Evolutionary conservation across 2,329 filamentous ascomycete species (phyloP).

Genomic region (Sporothrix inflata): DNA sequence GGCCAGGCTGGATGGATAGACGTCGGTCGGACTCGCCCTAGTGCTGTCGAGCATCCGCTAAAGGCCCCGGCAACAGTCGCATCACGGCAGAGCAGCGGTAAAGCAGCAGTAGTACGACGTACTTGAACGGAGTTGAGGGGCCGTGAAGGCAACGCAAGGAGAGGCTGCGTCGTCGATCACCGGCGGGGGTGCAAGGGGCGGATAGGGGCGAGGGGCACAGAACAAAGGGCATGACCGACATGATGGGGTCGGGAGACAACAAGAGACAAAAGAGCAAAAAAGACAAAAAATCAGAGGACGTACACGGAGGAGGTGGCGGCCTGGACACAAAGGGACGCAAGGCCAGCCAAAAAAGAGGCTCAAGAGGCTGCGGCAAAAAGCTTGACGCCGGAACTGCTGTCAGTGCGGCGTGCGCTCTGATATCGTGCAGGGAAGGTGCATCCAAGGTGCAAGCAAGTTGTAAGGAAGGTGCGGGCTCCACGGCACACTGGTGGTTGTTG

Average conservation of each 20-base stretch:
- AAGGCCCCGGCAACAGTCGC: slow-evolving; percentile 5
- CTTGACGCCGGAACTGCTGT: slow-evolving; percentile 3
- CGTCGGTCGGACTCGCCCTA: slow-evolving; percentile 24
- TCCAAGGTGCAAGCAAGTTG: neutral
- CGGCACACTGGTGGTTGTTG: neutral
- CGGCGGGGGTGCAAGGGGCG: slow-evolving; percentile 14
- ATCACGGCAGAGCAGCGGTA: slow-evolving; percentile 16
- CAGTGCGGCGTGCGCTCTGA: slow-evolving; percentile 10
- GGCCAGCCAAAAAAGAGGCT: slow-evolving; percentile 7
- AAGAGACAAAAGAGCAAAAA: neutral
- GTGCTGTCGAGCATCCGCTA: slow-evolving; percentile 21
- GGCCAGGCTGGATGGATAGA: slow-evolving; percentile 10
- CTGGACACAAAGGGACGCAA: too few relatives aligned
- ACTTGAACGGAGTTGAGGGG: slow-evolving; percentile 8
- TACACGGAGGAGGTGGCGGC: neutral
- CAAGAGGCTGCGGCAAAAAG: slow-evolving; percentile 2
- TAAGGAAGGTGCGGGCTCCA: neutral
- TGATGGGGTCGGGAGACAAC: neutral
- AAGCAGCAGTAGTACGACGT: slow-evolving; percentile 14
- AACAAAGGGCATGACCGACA: neutral
- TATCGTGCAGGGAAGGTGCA: neutral
- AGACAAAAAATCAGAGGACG: neutral
- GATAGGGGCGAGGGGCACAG: neutral
- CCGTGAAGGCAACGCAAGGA: slow-evolving; percentile 15
- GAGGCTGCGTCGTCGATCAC: slow-evolving; percentile 6